These are phyloP conservation scores for Penicillium sp. DNA, from an alignment of 2,329 filamentous ascomycete genomes.

Conservation along the genomic window DNA sequence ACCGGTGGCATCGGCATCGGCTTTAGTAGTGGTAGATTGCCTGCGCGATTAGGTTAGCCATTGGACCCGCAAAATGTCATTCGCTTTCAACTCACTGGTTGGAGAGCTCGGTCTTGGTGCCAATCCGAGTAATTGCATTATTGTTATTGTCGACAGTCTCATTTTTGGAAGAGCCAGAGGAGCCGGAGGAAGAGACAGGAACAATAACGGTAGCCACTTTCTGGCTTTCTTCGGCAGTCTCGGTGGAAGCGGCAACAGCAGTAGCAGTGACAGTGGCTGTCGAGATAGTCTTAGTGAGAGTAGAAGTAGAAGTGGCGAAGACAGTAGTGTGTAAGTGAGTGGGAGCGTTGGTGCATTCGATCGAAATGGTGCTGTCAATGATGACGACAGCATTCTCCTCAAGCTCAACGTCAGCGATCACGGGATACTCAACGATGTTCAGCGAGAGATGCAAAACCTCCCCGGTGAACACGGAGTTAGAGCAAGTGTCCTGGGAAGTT, in stretches of 20 bases:
- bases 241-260: neutral
- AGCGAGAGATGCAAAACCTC: constrained; percentile 6
- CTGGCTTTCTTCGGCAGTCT: neutral
- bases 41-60: neutral
- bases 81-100: neutral
- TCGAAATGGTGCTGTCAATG: constrained; percentile 7
- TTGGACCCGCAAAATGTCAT: neutral
- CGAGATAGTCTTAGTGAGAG: constrained; percentile 9
- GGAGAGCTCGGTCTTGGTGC: neutral
- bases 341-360: constrained; percentile 9
- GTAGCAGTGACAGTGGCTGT: constrained; percentile 2
- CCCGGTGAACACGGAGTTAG: constrained; percentile 3
- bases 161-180: neutral
- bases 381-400: constrained; percentile 7
- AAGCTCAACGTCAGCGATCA: constrained; percentile 6
- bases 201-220: too few species aligned
- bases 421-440: constrained; percentile 7
- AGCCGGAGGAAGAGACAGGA: too few species aligned
- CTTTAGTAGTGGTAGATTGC: neutral
- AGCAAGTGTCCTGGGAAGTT: neutral
- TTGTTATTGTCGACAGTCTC: neutral
- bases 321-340: constrained; percentile 10
- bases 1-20: neutral
- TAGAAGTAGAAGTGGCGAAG: constrained; percentile 1
- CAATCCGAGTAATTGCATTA: neutral